A percentile compares a stretch with the other conserved stretches of the same genome.
Conservation (phyloP, 148 eudicot species). For the Rhododendron williamsianum region DNA sequence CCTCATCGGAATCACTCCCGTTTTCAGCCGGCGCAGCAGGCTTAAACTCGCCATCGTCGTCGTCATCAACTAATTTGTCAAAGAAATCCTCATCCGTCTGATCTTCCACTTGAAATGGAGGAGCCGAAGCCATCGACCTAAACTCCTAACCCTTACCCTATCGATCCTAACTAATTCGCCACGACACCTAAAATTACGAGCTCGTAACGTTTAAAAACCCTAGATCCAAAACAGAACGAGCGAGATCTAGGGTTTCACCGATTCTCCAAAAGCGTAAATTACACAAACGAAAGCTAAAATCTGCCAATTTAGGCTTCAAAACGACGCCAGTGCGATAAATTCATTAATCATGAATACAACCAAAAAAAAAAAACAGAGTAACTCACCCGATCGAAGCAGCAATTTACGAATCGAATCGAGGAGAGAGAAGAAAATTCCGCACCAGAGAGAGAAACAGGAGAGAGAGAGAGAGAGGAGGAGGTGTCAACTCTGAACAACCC, state of each 20-base stretch:
- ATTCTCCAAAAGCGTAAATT: background rate
- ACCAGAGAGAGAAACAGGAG: too few relatives aligned
- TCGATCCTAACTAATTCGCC: constrained; percentile 4
- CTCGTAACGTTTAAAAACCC: constrained; percentile 4
- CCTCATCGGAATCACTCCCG: constrained; percentile 47
- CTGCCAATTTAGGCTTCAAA: background rate
- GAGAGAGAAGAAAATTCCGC: constrained; percentile 12
- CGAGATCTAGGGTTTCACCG: constrained; percentile 34
- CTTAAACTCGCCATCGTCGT: constrained; percentile 49
- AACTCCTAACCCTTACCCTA: constrained; percentile 24
- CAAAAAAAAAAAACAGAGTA: background rate
- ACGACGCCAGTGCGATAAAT: background rate
- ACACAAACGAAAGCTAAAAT: background rate
- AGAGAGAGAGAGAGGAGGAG: background rate
- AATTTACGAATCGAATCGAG: constrained; percentile 5
- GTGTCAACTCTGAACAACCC: constrained; percentile 13
- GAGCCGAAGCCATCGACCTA: constrained; percentile 57
- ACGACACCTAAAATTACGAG: constrained; percentile 3
- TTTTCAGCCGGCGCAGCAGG: constrained; percentile 9
- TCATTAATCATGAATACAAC: background rate
- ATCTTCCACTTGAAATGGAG: constrained; percentile 83
- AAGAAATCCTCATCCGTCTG: constrained; percentile 79
- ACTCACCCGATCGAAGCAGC: constrained; percentile 16
- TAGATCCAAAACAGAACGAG: constrained; percentile 19
- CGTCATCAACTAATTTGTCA: constrained; percentile 83